These are phyloP conservation scores for Orbilia javanica DNA, from an alignment of 2,329 filamentous ascomycete genomes.

Conservation along the genomic window DNA sequence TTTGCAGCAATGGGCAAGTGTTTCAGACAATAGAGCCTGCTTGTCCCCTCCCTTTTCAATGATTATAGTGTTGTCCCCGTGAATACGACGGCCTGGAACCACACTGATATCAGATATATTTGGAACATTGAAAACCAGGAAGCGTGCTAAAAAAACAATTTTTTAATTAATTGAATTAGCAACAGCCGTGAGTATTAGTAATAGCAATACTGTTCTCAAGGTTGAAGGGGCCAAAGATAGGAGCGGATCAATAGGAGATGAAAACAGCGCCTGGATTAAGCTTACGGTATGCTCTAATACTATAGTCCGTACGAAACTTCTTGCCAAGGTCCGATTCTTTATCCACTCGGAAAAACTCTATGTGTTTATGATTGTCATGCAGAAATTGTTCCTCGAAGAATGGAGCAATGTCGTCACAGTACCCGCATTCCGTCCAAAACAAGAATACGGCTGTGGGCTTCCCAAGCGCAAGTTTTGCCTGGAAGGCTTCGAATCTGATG, in stretches of 20 bases:
- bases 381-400: constrained; percentile 28
- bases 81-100: background rate
- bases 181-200: too few relatives aligned
- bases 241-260: background rate
- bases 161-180: background rate
- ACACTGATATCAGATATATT: background rate
- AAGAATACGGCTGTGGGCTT: constrained; percentile 26
- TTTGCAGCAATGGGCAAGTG: background rate
- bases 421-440: constrained; percentile 23
- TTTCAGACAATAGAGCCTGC: background rate
- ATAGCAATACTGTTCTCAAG: too few relatives aligned
- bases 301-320: constrained; percentile 14
- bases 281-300: constrained; percentile 33
- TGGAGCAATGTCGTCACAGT: constrained; percentile 29
- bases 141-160: constrained; percentile 32
- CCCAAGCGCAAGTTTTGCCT: background rate
- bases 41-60: constrained; percentile 30
- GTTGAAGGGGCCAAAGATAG: background rate
- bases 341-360: constrained; percentile 18
- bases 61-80: background rate
- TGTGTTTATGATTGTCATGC: constrained; percentile 13
- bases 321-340: constrained; percentile 24
- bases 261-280: background rate
- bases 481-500: constrained; percentile 5
- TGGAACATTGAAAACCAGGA: constrained; percentile 26